A percentile compares a stretch with the other conserved stretches of the same genome.
These are phyloP conservation scores for Russula sp. DNA, from an alignment of 768 basidiomycete species.

Conservation along the genomic window DNA sequence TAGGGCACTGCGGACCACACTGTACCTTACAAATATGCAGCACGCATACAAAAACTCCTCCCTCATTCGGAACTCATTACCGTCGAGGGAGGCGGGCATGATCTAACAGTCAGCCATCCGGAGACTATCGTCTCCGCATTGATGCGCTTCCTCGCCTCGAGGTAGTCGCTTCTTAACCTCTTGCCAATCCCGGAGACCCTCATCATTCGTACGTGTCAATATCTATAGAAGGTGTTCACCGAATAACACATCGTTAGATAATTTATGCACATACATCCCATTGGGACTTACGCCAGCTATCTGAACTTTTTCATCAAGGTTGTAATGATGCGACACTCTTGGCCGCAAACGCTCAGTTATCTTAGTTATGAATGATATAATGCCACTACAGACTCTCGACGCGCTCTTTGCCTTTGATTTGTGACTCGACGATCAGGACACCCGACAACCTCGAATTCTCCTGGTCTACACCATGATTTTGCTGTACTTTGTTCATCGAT, in stretches of 20 bases:
- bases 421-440: background rate
- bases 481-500: slow-evolving; percentile 15
- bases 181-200: slow-evolving; percentile 13
- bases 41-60: slow-evolving; percentile 46
- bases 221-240: background rate
- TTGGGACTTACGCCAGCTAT: slow-evolving; percentile 10
- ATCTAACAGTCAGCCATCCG: slow-evolving; percentile 35
- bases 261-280: slow-evolving; percentile 17
- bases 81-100: slow-evolving; percentile 53
- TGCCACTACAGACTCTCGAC: background rate
- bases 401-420: background rate
- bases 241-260: slow-evolving; percentile 10
- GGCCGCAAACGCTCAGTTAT: slow-evolving; percentile 8
- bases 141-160: slow-evolving; percentile 25
- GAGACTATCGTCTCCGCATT: slow-evolving; percentile 27
- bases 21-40: slow-evolving; percentile 54
- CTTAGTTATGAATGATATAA: slow-evolving; percentile 13
- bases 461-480: slow-evolving; percentile 9
- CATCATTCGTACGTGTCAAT: slow-evolving; percentile 7
- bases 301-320: slow-evolving; percentile 2
- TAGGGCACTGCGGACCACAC: slow-evolving; percentile 61
- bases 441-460: background rate
- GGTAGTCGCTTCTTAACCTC: background rate
- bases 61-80: slow-evolving; percentile 47
- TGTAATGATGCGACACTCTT: slow-evolving; percentile 8